Conservation (phyloP, 768 basidiomycete species). For the Lyophyllum decastes region DNA sequence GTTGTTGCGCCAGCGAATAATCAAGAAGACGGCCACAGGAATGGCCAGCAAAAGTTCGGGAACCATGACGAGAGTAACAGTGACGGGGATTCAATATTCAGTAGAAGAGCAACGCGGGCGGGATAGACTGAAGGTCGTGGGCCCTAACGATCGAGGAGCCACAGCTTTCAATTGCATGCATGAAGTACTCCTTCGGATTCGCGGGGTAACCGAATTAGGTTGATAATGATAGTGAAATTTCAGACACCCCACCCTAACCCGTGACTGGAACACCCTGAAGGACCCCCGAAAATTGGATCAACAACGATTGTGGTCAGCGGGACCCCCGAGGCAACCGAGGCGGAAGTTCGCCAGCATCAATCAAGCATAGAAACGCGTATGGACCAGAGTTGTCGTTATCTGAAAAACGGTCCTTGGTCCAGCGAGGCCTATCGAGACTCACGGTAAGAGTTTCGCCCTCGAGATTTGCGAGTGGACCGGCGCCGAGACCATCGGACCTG, state of each 20-base stretch:
- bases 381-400: not conserved
- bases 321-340: not conserved
- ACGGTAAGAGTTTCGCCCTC: not conserved
- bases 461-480: not conserved
- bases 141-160: not conserved
- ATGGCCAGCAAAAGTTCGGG: not conserved
- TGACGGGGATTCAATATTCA: too few relatives aligned
- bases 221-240: too few relatives aligned
- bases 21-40: not conserved
- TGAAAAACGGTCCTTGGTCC: not conserved
- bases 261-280: too few relatives aligned
- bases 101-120: not conserved
- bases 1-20: slow-evolving; percentile 1
- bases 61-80: not conserved
- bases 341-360: not conserved
- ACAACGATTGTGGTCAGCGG: not conserved
- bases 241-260: too few relatives aligned
- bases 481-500: not conserved
- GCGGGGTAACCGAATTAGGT: too few relatives aligned
- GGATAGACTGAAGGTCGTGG: not conserved
- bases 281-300: not conserved
- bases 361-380: not conserved
- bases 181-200: not conserved
- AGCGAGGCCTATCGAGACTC: not conserved
- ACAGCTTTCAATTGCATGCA: not conserved